Percentiles rank a stretch among this genome's conserved stretches.
These are phyloP conservation scores for Phytophthora aleatoria DNA, from an alignment of 352 stramenopile genomes.

Conservation along the genomic window DNA sequence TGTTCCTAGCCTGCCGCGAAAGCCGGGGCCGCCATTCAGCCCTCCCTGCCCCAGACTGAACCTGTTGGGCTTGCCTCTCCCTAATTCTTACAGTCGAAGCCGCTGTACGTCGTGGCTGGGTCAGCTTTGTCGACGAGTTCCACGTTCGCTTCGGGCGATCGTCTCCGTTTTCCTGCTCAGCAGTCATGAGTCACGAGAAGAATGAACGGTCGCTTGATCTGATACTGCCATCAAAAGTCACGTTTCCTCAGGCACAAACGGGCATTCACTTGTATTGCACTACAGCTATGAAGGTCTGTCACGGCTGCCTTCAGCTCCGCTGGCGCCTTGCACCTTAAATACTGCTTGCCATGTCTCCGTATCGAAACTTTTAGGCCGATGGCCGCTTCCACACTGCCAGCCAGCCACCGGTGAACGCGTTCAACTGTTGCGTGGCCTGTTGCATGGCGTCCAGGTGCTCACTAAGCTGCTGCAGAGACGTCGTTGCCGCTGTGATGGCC, in stretches of 20 bases:
- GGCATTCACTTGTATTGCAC: constrained; percentile 13
- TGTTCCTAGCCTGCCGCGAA: not conserved
- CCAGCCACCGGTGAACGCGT: constrained; percentile 75
- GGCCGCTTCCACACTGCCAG: constrained; percentile 74
- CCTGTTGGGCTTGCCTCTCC: constrained; percentile 1
- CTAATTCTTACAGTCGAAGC: not conserved
- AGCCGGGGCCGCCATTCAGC: constrained; percentile 3
- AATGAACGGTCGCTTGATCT: constrained; percentile 26
- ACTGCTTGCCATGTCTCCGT: constrained; percentile 13
- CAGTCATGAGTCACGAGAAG: constrained; percentile 7
- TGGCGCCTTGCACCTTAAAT: constrained; percentile 23
- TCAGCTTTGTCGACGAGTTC: constrained; percentile 57
- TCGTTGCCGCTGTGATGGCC: constrained; percentile 54
- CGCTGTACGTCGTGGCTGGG: constrained; percentile 6
- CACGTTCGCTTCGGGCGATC: constrained; percentile 34
- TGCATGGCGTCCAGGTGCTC: constrained; percentile 67
- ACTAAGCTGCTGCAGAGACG: constrained; percentile 72
- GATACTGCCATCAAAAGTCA: not conserved
- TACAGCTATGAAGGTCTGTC: not conserved
- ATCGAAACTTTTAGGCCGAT: constrained; percentile 18
- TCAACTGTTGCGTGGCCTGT: constrained; percentile 68
- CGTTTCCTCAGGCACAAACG: not conserved
- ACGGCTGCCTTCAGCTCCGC: not conserved
- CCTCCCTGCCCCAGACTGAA: not conserved
- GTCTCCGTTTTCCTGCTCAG: constrained; percentile 16